Percentiles rank a stretch among this genome's conserved stretches.
Conservation (phyloP, 164 flowering plant species). For the Chimonanthus praecox region DNA sequence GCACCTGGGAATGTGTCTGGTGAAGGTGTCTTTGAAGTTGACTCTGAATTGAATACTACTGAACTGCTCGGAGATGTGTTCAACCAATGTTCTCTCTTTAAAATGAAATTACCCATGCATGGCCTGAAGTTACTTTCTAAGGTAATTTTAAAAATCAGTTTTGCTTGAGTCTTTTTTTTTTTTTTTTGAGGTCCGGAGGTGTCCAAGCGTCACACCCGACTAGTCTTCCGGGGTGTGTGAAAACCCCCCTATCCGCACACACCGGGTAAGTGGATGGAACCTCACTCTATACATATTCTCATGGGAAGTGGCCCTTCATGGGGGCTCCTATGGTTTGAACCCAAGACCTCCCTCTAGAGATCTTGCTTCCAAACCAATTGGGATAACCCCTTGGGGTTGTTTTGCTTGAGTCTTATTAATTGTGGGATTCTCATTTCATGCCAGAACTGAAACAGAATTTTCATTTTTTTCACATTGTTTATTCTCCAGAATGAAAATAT, state of each 20-base stretch:
- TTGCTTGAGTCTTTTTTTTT: neutral
- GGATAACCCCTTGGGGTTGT: neutral
- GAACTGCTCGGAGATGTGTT: slow-evolving; percentile 58
- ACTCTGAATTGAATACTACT: slow-evolving; percentile 36
- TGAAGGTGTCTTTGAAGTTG: slow-evolving; percentile 43
- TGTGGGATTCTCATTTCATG: neutral
- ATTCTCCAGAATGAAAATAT: slow-evolving; percentile 41
- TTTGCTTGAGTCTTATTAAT: neutral
- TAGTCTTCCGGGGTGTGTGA: no score
- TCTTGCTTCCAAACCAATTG: no score
- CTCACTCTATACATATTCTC: no score
- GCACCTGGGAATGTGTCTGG: slow-evolving; percentile 25
- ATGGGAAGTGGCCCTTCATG: no score
- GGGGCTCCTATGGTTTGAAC: no score
- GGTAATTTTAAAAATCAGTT: slow-evolving; percentile 33
- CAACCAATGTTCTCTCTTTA: slow-evolving; percentile 29
- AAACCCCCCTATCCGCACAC: no score
- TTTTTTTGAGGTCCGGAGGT: neutral
- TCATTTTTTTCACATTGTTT: neutral
- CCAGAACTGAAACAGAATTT: neutral
- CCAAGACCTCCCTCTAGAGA: no score
- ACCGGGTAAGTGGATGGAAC: no score
- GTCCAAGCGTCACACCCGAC: no score
- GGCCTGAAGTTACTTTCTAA: slow-evolving; percentile 38
- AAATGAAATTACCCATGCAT: slow-evolving; percentile 15